Evolutionary conservation across 2,329 filamentous ascomycete species (phyloP).

Genomic region (Metarhizium guizhouense): DNA sequence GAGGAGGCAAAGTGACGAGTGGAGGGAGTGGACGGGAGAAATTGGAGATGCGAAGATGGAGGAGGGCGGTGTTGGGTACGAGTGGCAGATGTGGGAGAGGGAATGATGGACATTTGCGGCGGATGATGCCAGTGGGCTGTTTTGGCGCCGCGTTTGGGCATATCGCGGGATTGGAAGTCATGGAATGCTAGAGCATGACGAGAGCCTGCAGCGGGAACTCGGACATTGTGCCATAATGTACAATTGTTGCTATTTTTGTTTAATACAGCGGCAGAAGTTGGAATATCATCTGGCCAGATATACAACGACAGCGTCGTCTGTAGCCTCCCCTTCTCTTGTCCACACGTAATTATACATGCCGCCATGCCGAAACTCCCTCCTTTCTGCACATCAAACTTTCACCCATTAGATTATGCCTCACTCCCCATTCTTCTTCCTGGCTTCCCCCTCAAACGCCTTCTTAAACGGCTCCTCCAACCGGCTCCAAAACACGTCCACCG

Average conservation of each 20-base stretch:
- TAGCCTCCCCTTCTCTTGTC: no score
- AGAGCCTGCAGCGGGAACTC: no score
- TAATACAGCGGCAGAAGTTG: neutral
- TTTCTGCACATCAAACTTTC: no score
- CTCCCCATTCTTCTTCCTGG: neutral
- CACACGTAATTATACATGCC: neutral
- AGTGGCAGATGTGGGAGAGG: slow-evolving; percentile 69
- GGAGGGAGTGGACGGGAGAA: slow-evolving; percentile 60
- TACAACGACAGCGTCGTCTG: no score
- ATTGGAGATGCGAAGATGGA: slow-evolving; percentile 37
- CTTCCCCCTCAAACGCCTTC: neutral
- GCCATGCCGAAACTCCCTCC: no score
- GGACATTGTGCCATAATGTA: no score
- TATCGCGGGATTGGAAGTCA: no score
- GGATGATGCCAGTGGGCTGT: neutral
- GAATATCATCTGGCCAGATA: neutral
- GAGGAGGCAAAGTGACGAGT: slow-evolving; percentile 37
- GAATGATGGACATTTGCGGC: neutral
- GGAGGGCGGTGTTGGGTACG: slow-evolving; percentile 57
- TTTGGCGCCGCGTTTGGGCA: no score
- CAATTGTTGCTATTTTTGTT: neutral
- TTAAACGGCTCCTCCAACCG: slow-evolving; percentile 29
- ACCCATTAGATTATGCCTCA: no score
- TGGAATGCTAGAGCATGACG: no score
- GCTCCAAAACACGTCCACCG: slow-evolving; percentile 35